phyloP scores from a whole-genome alignment of 2,329 filamentous ascomycete species.

The Trichoderma afroharzianum region DNA sequence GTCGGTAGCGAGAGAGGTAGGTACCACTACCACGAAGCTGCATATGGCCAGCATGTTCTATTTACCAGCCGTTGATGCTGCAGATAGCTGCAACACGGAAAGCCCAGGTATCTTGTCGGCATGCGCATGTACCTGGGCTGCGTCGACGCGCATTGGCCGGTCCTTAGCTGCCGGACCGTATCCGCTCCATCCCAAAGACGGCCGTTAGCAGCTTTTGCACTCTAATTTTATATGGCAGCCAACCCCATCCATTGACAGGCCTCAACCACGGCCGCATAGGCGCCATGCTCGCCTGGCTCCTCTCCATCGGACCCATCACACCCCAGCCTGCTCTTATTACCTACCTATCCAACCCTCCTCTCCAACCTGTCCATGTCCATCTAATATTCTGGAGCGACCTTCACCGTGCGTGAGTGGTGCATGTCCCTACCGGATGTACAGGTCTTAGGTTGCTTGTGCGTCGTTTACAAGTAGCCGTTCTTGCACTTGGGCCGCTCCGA shows the following conservation, averaged over 20 bases:
- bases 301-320: conserved; percentile 29
- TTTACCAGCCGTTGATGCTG: conserved; percentile 5
- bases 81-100: conserved; percentile 9
- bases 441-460: background rate
- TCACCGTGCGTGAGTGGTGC: conserved; percentile 8
- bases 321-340: conserved; percentile 19
- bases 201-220: conserved; percentile 19
- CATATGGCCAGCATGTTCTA: background rate
- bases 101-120: conserved; percentile 2
- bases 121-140: conserved; percentile 1
- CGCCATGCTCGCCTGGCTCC: conserved; percentile 42
- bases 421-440: background rate
- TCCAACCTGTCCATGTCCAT: conserved; percentile 6
- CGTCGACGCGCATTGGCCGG: conserved; percentile 8
- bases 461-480: conserved; percentile 9
- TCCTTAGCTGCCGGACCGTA: conserved; percentile 17
- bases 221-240: conserved; percentile 45
- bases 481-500: background rate
- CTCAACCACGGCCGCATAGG: conserved; percentile 37
- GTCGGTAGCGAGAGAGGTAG: conserved; percentile 13
- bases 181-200: conserved; percentile 13
- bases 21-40: background rate
- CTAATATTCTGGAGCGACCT: conserved; percentile 13
- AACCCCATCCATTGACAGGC: conserved; percentile 41
- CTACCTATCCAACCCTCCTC: conserved; percentile 7